Evolutionary conservation across 2,329 filamentous ascomycete genomes (phyloP).

Genomic region (Paecilomyces sp.): DNA sequence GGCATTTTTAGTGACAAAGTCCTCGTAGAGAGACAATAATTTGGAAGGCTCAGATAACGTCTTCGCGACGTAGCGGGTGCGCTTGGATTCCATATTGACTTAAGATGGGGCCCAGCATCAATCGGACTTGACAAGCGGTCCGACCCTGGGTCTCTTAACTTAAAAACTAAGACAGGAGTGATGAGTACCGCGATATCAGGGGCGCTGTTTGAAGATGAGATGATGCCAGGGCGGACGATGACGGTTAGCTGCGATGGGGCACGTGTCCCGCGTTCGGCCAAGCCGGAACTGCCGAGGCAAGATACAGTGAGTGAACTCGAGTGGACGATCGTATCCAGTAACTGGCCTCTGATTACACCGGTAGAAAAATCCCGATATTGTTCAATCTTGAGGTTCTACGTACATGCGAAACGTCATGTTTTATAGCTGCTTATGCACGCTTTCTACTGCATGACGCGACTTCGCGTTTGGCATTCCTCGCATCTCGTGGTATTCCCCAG

Average conservation of each 20-base stretch:
- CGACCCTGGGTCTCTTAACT: not conserved
- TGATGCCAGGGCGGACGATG: constrained; percentile 1
- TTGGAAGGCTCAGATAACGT: constrained; percentile 21
- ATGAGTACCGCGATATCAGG: not conserved
- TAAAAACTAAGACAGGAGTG: not conserved
- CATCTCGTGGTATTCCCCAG: too few relatives aligned
- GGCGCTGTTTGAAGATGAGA: constrained; percentile 1
- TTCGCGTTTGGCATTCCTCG: too few relatives aligned
- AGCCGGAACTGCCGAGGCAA: constrained; percentile 19
- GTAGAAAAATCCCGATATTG: too few relatives aligned
- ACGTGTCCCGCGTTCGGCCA: constrained; percentile 21
- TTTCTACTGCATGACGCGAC: too few relatives aligned
- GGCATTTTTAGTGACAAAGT: constrained; percentile 92
- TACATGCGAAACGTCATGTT: too few relatives aligned
- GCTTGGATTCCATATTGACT: constrained; percentile 20
- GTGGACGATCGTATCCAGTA: not conserved
- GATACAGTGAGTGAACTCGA: not conserved
- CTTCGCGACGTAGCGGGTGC: constrained; percentile 18
- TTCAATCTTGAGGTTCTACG: too few relatives aligned
- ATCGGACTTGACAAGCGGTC: not conserved
- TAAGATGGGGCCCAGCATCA: not conserved
- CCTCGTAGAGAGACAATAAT: constrained; percentile 38
- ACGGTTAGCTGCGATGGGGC: constrained; percentile 7
- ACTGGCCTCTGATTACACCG: too few relatives aligned
- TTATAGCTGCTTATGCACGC: too few relatives aligned